phyloP scores from a whole-genome alignment of 2,329 filamentous ascomycete genomes.

The Fusarium marasasianum region DNA sequence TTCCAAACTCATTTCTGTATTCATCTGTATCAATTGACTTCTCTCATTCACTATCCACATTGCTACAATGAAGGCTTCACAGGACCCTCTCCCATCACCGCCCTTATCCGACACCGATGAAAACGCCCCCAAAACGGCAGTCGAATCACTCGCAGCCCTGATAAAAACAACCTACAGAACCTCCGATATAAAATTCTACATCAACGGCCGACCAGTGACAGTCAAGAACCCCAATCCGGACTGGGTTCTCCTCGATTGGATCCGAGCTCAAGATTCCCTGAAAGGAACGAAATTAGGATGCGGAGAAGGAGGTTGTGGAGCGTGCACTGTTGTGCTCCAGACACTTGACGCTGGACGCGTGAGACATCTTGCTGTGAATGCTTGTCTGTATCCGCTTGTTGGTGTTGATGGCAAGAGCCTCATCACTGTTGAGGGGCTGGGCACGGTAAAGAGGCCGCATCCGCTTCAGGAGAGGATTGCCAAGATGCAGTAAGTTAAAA shows the following conservation, averaged over 20 bases:
- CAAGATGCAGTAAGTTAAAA: background rate
- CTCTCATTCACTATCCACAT: background rate
- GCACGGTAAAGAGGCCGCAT: background rate
- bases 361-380: background rate
- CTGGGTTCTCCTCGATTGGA: background rate
- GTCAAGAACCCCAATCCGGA: background rate
- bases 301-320: background rate
- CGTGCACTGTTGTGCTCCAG: background rate
- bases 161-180: background rate
- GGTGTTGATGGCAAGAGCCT: slow-evolving; percentile 3
- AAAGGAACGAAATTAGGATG: background rate
- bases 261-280: background rate
- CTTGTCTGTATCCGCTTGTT: background rate
- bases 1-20: accelerated
- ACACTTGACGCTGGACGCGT: background rate
- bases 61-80: background rate
- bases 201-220: background rate
- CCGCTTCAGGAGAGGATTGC: background rate
- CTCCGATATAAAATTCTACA: background rate
- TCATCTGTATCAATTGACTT: background rate
- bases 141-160: background rate
- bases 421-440: background rate
- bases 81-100: background rate
- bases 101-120: background rate
- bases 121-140: background rate